phyloP scores from a whole-genome alignment of 371 early-diverging fungal genomes.

The Rhizopus delemar region DNA sequence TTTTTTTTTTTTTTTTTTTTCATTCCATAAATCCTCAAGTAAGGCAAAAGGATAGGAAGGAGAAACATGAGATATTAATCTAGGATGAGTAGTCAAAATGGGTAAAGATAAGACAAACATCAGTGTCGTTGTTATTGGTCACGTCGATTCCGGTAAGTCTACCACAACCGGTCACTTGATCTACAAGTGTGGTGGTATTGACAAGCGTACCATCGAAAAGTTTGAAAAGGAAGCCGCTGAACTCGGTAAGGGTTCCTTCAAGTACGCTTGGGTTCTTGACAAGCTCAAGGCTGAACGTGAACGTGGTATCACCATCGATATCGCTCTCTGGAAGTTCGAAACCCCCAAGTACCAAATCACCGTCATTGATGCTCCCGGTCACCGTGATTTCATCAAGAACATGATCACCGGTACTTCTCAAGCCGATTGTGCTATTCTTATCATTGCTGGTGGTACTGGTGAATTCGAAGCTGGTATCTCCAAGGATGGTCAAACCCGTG shows the following conservation, averaged over 20 bases:
- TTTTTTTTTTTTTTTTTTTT: slow-evolving; percentile 18
- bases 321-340: slow-evolving; percentile 97
- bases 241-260: slow-evolving; percentile 98
- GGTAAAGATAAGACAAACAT: slow-evolving; percentile 94
- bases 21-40: slow-evolving; percentile 11
- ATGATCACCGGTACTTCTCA: slow-evolving; percentile 95
- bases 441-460: slow-evolving; percentile 91
- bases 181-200: slow-evolving; percentile 98
- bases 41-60: background rate
- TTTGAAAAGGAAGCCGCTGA: slow-evolving; percentile 98
- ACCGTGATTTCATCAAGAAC: slow-evolving; percentile 99
- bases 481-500: slow-evolving; percentile 99
- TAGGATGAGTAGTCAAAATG: slow-evolving; percentile 55
- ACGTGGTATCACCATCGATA: slow-evolving; percentile 97
- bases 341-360: slow-evolving; percentile 94
- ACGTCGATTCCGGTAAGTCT: slow-evolving; percentile 95
- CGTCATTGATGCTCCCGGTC: slow-evolving; percentile 99
- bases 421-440: slow-evolving; percentile 96
- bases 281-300: slow-evolving; percentile 97
- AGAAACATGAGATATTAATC: background rate
- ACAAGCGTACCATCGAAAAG: slow-evolving; percentile 98
- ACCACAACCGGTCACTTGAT: slow-evolving; percentile 89
- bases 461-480: slow-evolving; percentile 99
- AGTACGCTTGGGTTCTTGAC: slow-evolving; percentile 95
- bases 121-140: slow-evolving; percentile 99